These are phyloP conservation scores for Flaveria bidentis DNA, from an alignment of 129 eudicot genomes.

Conservation along the genomic window DNA sequence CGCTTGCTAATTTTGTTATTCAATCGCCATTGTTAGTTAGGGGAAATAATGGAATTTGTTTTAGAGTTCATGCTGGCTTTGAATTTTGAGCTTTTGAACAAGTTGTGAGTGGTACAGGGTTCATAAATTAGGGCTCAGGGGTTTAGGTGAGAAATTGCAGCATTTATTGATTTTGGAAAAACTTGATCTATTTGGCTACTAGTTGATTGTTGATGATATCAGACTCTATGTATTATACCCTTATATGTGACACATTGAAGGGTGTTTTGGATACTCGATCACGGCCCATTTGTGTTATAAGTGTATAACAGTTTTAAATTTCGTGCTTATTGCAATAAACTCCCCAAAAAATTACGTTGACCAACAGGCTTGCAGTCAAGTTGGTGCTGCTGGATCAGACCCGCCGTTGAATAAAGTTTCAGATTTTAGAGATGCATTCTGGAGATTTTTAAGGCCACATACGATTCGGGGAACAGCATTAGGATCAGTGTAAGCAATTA, in stretches of 20 bases:
- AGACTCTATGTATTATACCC: not conserved
- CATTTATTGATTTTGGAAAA: not conserved
- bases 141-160: no score
- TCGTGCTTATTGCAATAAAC: not conserved
- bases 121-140: not conserved
- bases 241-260: not conserved
- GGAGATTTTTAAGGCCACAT: slow-evolving; percentile 98
- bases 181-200: slow-evolving; percentile 4
- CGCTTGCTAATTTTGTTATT: slow-evolving; percentile 18
- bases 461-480: slow-evolving; percentile 96
- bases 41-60: slow-evolving; percentile 5
- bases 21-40: slow-evolving; percentile 6
- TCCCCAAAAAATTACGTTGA: slow-evolving; percentile 3
- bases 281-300: not conserved
- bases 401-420: slow-evolving; percentile 56
- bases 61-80: slow-evolving; percentile 4
- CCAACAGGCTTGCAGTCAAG: slow-evolving; percentile 84
- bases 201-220: not conserved
- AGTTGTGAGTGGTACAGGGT: not conserved
- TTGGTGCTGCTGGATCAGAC: slow-evolving; percentile 81
- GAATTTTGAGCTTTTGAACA: slow-evolving; percentile 11
- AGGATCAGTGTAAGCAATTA: slow-evolving; percentile 76
- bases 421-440: slow-evolving; percentile 72
- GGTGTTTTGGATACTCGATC: not conserved
- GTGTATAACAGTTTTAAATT: not conserved